Evolutionary conservation across 371 early-diverging fungal species (phyloP), one percentile per base, ranked within the genome.

Genomic region (Nematocida major): DNA sequence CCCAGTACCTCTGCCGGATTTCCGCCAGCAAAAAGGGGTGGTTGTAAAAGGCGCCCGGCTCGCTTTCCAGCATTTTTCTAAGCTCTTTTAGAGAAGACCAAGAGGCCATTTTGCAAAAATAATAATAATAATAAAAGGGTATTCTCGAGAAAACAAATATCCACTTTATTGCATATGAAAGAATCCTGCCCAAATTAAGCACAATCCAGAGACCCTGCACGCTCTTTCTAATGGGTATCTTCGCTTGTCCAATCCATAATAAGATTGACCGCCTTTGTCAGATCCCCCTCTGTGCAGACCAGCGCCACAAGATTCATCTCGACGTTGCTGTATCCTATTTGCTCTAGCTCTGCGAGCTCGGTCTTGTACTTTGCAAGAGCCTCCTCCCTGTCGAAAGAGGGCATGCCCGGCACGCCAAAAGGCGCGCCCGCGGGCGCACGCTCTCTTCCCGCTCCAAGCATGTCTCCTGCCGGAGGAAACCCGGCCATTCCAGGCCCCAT

Each of bases 301-400:
- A 91, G 84, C 0, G 90, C 90, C 34, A 89, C 85, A 2, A 90
- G 80, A 83, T 91, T 91, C 47, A 87, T 84, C 59, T 87, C 86
- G 34, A 86, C 85, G 82, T 91, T 89, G 40, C 84, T 78, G 78
- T 91, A 92, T 30, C 93, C 93, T 89, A 91, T 90, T 54, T 90
- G 89, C 65, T 89, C 88, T 43, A 92, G 80, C 54, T 87, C 87
- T 13, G 82, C 87, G 13, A 91, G 84, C 84, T 91, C 88, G 39
- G 85, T 79, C 68, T 86, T 87, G 85, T 89, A 91, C 45, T 81
- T 68, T 30, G 79, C 5, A 5, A 79, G 26, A 9, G 43, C 68
- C 48, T 82, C 82, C 24, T 57, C 47, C 61, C 66, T 51, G n/a
- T 67, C 68, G 32, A 39, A 69, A 1, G 3, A 28, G 22, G 70